Percentiles rank a stretch among this genome's conserved stretches.
Evolutionary conservation across 768 basidiomycete genomes (phyloP).

Genomic region (Amanita thiersii): DNA sequence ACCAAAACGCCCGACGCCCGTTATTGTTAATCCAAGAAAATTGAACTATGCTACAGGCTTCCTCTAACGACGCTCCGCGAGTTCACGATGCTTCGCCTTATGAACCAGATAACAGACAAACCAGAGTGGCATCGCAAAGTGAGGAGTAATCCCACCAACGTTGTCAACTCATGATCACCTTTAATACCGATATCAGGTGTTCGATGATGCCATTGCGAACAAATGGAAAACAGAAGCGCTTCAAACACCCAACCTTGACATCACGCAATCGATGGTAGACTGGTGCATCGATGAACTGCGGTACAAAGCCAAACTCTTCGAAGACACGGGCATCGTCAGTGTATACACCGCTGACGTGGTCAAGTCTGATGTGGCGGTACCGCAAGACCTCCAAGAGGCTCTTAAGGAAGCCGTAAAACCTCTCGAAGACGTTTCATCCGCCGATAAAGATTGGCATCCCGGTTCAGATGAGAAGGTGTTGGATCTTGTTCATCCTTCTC

Average conservation of each 20-base stretch:
- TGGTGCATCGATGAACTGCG: too few relatives aligned
- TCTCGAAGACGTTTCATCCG: neutral
- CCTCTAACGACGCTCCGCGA: conserved; percentile 20
- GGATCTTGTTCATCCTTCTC: conserved; percentile 6
- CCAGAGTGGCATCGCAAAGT: conserved; percentile 24
- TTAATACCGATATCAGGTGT: neutral
- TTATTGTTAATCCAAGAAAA: too few relatives aligned
- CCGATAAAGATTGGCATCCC: conserved; percentile 4
- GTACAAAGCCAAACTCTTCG: neutral
- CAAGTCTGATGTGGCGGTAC: too few relatives aligned
- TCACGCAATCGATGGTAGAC: too few relatives aligned
- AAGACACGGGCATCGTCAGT: neutral
- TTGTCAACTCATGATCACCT: neutral
- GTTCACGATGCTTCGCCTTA: conserved; percentile 24
- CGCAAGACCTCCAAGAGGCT: neutral
- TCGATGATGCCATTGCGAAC: neutral
- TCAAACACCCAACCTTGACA: too few relatives aligned
- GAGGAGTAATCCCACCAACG: neutral
- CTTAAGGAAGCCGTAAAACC: neutral
- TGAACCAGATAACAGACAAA: conserved; percentile 28
- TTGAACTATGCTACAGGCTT: too few relatives aligned
- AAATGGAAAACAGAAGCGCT: conserved; percentile 2
- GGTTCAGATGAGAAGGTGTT: conserved; percentile 3
- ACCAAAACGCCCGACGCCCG: too few relatives aligned
- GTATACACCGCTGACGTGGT: too few relatives aligned